These are phyloP conservation scores for Beauveria sp. DNA, from an alignment of 2,329 filamentous ascomycete species.

Conservation along the genomic window DNA sequence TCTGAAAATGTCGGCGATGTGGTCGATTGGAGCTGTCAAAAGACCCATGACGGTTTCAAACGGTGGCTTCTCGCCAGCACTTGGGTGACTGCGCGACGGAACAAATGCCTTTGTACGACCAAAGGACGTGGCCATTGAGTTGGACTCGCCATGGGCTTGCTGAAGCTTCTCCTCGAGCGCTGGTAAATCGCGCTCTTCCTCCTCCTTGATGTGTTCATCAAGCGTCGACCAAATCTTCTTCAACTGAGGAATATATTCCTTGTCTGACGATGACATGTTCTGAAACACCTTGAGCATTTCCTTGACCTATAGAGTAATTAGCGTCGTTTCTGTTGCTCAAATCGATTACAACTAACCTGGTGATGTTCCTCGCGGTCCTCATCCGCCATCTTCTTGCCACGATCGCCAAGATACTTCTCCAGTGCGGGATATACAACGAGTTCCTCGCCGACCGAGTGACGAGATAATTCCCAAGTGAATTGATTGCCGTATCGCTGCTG, in stretches of 20 bases:
- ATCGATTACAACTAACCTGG: slow-evolving; percentile 21
- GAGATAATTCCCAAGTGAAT: slow-evolving; percentile 41
- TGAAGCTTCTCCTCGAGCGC: slow-evolving; percentile 36
- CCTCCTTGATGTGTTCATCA: slow-evolving; percentile 39
- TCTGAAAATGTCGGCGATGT: slow-evolving; percentile 44
- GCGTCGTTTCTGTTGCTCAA: background rate
- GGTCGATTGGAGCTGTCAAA: slow-evolving; percentile 49
- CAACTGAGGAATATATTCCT: slow-evolving; percentile 35
- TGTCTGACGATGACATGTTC: slow-evolving; percentile 29
- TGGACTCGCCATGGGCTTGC: slow-evolving; percentile 23
- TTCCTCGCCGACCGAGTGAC: slow-evolving; percentile 41
- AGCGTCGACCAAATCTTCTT: slow-evolving; percentile 36
- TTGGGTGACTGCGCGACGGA: slow-evolving; percentile 43
- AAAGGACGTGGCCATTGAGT: slow-evolving; percentile 35
- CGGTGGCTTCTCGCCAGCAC: slow-evolving; percentile 41
- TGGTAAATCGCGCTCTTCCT: slow-evolving; percentile 42
- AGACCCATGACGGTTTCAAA: slow-evolving; percentile 49
- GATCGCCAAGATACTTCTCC: slow-evolving; percentile 36
- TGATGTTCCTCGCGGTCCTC: slow-evolving; percentile 42
- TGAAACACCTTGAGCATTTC: slow-evolving; percentile 43
- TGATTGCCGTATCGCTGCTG: slow-evolving; percentile 36
- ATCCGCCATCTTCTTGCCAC: slow-evolving; percentile 36
- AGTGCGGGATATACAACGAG: slow-evolving; percentile 47
- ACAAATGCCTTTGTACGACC: slow-evolving; percentile 45
- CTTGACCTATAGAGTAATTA: slow-evolving; percentile 35